Evolutionary conservation across 108 stramenopile genomes (phyloP).

Genomic region (Seminavis robusta): DNA sequence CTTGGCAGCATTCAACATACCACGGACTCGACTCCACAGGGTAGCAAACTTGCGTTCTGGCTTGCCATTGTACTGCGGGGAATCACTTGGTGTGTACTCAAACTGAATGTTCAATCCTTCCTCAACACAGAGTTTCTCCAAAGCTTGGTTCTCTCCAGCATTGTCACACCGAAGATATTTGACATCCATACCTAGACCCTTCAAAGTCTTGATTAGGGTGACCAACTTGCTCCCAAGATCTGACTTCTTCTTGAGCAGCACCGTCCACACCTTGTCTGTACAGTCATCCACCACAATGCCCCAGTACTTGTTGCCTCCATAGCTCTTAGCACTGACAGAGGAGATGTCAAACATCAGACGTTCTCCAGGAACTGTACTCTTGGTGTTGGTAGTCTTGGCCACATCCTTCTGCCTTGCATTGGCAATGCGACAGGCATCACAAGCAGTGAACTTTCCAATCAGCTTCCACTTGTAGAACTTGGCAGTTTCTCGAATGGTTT

Average conservation of each 20-base stretch:
- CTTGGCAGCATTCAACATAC: conserved; percentile 15
- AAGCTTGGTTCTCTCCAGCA: background rate
- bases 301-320: background rate
- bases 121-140: background rate
- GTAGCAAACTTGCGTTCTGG: background rate
- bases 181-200: background rate
- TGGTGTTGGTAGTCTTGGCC: background rate
- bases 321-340: background rate
- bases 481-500: no score
- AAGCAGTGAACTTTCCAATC: no score
- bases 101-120: conserved; percentile 1
- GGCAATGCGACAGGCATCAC: background rate
- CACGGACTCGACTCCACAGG: conserved; percentile 6
- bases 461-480: no score
- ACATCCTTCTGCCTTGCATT: conserved; percentile 2
- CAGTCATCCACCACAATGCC: conserved; percentile 4
- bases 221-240: background rate
- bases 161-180: conserved; percentile 2
- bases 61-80: conserved; percentile 1
- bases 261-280: background rate
- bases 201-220: background rate
- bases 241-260: background rate
- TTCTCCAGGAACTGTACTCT: conserved; percentile 4
- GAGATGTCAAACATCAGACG: conserved; percentile 6
- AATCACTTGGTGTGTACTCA: conserved; percentile 1